Percentiles rank a stretch among this genome's conserved stretches.
phyloP scores from a whole-genome alignment of 306 rosid species.

The Senna tora region DNA sequence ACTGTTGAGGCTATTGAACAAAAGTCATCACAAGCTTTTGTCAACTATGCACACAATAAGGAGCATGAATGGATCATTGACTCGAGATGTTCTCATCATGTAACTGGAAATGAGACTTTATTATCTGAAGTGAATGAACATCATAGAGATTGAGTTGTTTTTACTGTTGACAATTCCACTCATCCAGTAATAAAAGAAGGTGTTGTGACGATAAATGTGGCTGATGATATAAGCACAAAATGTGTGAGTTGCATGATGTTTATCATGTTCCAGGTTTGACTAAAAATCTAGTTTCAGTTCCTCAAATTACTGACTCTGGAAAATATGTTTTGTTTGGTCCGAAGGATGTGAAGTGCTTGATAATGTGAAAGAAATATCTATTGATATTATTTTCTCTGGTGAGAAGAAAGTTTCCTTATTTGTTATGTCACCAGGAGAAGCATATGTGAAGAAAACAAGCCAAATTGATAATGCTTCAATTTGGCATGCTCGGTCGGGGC shows the following conservation, averaged over 20 bases:
- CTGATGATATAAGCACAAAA: no score
- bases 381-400: neutral
- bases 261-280: neutral
- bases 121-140: no score
- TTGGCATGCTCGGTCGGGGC: conserved; percentile 6
- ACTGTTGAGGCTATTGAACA: neutral
- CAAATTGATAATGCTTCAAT: neutral
- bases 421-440: neutral
- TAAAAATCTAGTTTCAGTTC: neutral
- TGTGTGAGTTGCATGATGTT: neutral
- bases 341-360: neutral
- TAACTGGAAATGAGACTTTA: neutral
- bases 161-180: neutral
- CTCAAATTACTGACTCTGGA: neutral
- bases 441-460: conserved; percentile 5
- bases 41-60: no score
- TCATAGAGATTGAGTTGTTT: neutral
- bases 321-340: neutral
- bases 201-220: neutral
- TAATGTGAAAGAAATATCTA: neutral
- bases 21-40: neutral
- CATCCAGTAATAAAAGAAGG: neutral
- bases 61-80: neutral
- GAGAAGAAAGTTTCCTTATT: neutral
- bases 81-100: neutral